A percentile compares a stretch with the other conserved stretches of the same genome.
phyloP scores from a whole-genome alignment of 108 stramenopile species.

The Mayamaea pseudoterrestris region DNA sequence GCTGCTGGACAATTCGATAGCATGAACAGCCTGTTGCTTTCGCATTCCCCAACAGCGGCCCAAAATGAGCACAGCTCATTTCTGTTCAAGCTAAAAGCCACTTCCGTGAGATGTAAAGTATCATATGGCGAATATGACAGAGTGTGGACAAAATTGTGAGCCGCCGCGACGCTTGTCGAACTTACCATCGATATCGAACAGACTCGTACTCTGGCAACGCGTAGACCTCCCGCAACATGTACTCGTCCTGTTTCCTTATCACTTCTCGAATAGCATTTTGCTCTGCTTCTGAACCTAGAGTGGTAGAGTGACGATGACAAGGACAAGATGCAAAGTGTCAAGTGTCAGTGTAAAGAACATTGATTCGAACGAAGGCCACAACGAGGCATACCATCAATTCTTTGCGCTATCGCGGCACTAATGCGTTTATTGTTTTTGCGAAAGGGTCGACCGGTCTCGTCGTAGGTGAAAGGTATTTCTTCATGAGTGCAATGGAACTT shows the following conservation, averaged over 20 bases:
- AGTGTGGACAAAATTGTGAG: not conserved
- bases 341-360: too few relatives aligned
- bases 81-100: slow-evolving; percentile 2
- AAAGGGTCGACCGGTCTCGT: too few relatives aligned
- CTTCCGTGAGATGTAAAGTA: too few relatives aligned
- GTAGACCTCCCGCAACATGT: slow-evolving; percentile 50
- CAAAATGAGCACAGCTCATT: slow-evolving; percentile 54
- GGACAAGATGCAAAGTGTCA: too few relatives aligned
- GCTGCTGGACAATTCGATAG: slow-evolving; percentile 61
- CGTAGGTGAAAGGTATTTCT: too few relatives aligned
- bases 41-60: slow-evolving; percentile 62
- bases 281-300: slow-evolving; percentile 47
- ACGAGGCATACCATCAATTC: too few relatives aligned
- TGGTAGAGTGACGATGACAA: slow-evolving; percentile 24
- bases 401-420: too few relatives aligned
- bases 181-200: slow-evolving; percentile 44
- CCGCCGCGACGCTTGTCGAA: not conserved
- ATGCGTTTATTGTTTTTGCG: too few relatives aligned
- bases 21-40: slow-evolving; percentile 61
- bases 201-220: slow-evolving; percentile 47
- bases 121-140: slow-evolving; percentile 2
- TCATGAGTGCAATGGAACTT: too few relatives aligned
- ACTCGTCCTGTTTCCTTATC: slow-evolving; percentile 34
- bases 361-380: too few relatives aligned
- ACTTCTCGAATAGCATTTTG: slow-evolving; percentile 34